phyloP scores from a whole-genome alignment of 2,329 filamentous ascomycete genomes.

The Epichloe scottii region DNA sequence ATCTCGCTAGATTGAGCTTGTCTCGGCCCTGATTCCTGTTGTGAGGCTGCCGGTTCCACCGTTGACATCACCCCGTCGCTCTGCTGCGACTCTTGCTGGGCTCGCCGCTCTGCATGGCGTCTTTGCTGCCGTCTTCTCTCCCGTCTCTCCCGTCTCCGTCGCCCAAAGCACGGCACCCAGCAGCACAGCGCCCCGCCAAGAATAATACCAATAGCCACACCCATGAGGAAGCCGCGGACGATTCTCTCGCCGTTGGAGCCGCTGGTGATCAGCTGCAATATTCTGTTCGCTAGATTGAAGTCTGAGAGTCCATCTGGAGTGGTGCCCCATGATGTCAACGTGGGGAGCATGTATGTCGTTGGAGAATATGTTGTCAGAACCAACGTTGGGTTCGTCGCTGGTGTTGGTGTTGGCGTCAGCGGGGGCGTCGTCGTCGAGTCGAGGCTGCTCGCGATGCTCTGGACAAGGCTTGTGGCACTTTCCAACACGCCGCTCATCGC shows the following conservation, averaged over 20 bases:
- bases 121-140: not conserved
- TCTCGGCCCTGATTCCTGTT: not conserved
- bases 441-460: not conserved
- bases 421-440: not conserved
- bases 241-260: constrained; percentile 20
- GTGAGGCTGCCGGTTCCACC: not conserved
- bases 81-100: not conserved
- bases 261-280: constrained; percentile 16
- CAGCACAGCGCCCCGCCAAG: constrained; percentile 21
- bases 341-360: constrained; percentile 4
- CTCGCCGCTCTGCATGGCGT: not conserved
- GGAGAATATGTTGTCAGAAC: constrained; percentile 1
- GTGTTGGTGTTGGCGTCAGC: not conserved
- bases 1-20: not conserved
- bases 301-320: constrained; percentile 5
- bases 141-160: constrained; percentile 6
- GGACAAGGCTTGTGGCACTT: not conserved
- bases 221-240: constrained; percentile 22
- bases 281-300: constrained; percentile 15
- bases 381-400: not conserved
- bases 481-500: not conserved
- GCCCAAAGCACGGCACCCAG: constrained; percentile 20
- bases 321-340: constrained; percentile 5
- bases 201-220: constrained; percentile 19
- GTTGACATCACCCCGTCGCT: too few relatives aligned